Base-by-base conservation (phyloP, 257 asterid genomes). In the Capsicum chinense region DNA sequence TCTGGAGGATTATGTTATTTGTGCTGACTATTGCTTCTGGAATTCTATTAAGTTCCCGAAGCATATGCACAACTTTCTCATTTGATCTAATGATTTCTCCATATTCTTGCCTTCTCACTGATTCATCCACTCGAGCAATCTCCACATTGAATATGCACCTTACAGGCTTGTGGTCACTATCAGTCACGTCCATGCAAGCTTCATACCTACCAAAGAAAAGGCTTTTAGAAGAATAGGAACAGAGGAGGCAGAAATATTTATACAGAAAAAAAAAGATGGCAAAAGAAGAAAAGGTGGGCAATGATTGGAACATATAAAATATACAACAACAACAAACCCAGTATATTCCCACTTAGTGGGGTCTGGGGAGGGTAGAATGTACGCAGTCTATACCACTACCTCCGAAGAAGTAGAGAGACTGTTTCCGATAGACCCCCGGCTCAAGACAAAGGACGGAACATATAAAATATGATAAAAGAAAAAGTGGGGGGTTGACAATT, bases 161-260 rank as follows among this genome's bases (percentile, higher is more conserved):
- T 26, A 97, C 98, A 69, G 99, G 99, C 87, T 97, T 97, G 91
- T 97, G 99, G 84, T 97, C 99, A 79, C 99, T 97, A 79, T 97
- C 99, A 7, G 97, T 97, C 83, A 97, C 99, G 86, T 95, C 98
- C 99, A 97, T 97, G 93, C 97, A 92, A 87, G 97, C 98, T 60
- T 97, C 99, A 67, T 97, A 97, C 93, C 99, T 97, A 79, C 86
- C 74, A 86, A 88, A 37, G 80, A 87, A 87, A 84, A 26, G 21
- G 17, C 79, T 74, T 81, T 83, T 58, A 74, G 52, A 76, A 52
- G 47, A 11, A 33, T 76, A 71, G 60, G 17, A 21, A 79, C 48
- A 70, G 81, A 79, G 42, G 13, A 50, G n/a, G 39, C 54, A 64
- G 10, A 66, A 56, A 5, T 17, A 9, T 66, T 4, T 9, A 62